Evolutionary conservation across 1,139 yeast species (phyloP).

Genomic region (Yamadazyma sp.): DNA sequence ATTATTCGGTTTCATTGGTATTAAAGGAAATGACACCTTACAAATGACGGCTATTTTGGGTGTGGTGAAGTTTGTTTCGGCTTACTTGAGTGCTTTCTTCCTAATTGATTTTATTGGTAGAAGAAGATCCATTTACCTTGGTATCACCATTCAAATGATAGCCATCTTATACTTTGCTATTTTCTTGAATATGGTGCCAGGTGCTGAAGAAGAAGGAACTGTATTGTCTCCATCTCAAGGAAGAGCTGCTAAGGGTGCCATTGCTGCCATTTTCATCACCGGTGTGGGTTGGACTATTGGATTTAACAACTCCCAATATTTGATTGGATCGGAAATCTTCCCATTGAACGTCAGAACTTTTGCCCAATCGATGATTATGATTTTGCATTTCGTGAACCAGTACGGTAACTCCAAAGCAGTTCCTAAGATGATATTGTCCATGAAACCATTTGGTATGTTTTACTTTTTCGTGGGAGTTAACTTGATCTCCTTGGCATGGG

Average conservation of each 20-base stretch:
- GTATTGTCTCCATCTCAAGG: conserved; percentile 28
- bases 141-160: conserved; percentile 34
- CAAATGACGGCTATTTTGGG: conserved; percentile 51
- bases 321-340: conserved; percentile 58
- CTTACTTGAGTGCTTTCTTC: conserved; percentile 48
- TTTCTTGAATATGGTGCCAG: conserved; percentile 47
- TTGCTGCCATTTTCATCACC: conserved; percentile 51
- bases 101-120: conserved; percentile 49
- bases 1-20: conserved; percentile 53
- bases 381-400: conserved; percentile 58
- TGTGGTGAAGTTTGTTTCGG: conserved; percentile 45
- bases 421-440: conserved; percentile 49
- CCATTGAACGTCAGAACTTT: conserved; percentile 55
- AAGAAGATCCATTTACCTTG: conserved; percentile 39
- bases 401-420: conserved; percentile 60
- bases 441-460: conserved; percentile 55
- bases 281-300: conserved; percentile 68
- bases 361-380: conserved; percentile 57
- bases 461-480: conserved; percentile 52
- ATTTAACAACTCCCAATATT: conserved; percentile 58
- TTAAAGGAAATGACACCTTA: conserved; percentile 32
- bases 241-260: conserved; percentile 49
- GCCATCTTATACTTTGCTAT: conserved; percentile 43
- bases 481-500: conserved; percentile 43
- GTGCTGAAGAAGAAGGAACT: conserved; percentile 32